Conservation (phyloP, 257 asterid species). For the Solanum pennellii region DNA sequence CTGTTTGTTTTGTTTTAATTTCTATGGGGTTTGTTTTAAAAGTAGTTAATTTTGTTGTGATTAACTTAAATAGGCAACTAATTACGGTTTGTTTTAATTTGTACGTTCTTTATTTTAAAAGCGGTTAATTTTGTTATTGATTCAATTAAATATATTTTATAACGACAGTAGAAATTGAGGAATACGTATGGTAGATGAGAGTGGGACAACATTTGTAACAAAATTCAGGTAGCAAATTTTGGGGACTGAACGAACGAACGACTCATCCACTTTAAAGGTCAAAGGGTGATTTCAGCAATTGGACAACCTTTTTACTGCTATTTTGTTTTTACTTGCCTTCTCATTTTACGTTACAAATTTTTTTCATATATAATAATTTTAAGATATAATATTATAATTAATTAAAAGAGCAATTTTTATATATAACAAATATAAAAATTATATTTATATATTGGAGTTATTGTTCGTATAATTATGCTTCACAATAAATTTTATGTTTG, state of each 20-base stretch:
- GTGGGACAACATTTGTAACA: slow-evolving; percentile 8
- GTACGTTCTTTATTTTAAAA: not conserved
- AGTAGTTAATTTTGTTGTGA: slow-evolving; percentile 36
- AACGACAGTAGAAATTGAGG: not conserved
- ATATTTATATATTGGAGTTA: no score
- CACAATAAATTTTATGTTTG: no score
- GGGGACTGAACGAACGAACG: slow-evolving; percentile 15
- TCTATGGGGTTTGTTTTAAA: slow-evolving; percentile 27
- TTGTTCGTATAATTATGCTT: no score
- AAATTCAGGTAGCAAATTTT: slow-evolving; percentile 31
- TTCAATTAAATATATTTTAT: no score
- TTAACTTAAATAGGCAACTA: slow-evolving; percentile 1
- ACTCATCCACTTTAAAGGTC: slow-evolving; percentile 26
- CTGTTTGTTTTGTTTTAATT: not conserved
- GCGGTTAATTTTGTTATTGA: not conserved
- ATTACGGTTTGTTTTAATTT: not conserved
- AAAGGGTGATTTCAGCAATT: slow-evolving; percentile 45
- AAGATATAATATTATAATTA: no score
- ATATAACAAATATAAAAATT: no score
- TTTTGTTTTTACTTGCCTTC: slow-evolving; percentile 35
- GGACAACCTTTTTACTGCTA: slow-evolving; percentile 21
- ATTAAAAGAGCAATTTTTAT: no score
- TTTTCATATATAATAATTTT: no score
- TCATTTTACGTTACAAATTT: not conserved
- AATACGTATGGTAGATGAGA: slow-evolving; percentile 10